phyloP scores from a whole-genome alignment of 331 rosid genomes.

The Quercus lobata region DNA sequence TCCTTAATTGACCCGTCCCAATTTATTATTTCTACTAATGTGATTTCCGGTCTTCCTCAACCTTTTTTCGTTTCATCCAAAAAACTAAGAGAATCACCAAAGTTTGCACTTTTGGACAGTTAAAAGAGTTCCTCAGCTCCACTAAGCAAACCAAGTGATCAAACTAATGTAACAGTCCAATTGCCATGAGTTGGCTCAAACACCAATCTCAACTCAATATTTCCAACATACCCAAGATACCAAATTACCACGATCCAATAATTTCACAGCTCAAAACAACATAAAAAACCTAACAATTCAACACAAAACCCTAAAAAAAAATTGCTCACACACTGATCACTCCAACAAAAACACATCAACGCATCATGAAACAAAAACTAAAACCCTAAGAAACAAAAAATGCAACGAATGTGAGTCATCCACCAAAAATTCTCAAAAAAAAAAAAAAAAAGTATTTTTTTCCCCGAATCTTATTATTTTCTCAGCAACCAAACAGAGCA shows the following conservation, averaged over 20 bases:
- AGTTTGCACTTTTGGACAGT: background rate
- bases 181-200: background rate
- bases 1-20: too few species aligned
- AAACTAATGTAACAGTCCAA: constrained; percentile 2
- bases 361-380: background rate
- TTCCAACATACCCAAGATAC: background rate
- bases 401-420: background rate
- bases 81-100: background rate
- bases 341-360: background rate
- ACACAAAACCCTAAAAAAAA: background rate
- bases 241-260: background rate
- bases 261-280: constrained; percentile 4
- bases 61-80: background rate
- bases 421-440: background rate
- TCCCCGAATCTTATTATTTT: constrained; percentile 7
- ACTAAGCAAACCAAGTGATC: background rate
- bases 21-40: too few species aligned
- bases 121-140: background rate
- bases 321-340: background rate
- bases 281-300: background rate
- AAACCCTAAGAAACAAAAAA: background rate
- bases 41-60: too few species aligned
- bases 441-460: background rate
- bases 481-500: constrained; percentile 21
- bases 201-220: background rate